These are phyloP conservation scores for Penicillium polonicum DNA, from an alignment of 2,329 filamentous ascomycete species.

Conservation along the genomic window DNA sequence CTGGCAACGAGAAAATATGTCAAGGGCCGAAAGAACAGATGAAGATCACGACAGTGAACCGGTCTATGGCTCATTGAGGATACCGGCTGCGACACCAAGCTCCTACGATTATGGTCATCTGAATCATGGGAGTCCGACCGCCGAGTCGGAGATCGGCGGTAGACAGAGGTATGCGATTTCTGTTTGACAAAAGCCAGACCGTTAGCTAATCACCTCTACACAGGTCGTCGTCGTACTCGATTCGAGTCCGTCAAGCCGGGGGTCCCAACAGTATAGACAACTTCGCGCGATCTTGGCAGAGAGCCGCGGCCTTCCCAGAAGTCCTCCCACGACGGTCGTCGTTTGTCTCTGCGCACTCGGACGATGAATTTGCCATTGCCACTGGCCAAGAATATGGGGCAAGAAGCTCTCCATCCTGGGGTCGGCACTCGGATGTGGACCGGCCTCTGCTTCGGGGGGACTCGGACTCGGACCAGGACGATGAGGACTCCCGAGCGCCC, in stretches of 20 bases:
- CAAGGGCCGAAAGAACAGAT: slow-evolving; percentile 7
- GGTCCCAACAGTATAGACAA: slow-evolving; percentile 93
- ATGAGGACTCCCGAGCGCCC: slow-evolving; percentile 8
- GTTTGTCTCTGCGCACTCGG: slow-evolving; percentile 61
- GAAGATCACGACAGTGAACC: slow-evolving; percentile 6
- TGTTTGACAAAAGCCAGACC: neutral
- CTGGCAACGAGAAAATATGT: neutral
- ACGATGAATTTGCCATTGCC: slow-evolving; percentile 45
- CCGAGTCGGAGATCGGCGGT: slow-evolving; percentile 15
- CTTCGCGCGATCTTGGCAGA: slow-evolving; percentile 88
- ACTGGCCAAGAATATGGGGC: slow-evolving; percentile 23
- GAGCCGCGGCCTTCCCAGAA: slow-evolving; percentile 83
- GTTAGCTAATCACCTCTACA: neutral
- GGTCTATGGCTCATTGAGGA: slow-evolving; percentile 9
- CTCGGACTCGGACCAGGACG: slow-evolving; percentile 28
- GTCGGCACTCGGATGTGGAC: slow-evolving; percentile 28
- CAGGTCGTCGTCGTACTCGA: slow-evolving; percentile 43
- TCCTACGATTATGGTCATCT: slow-evolving; percentile 20
- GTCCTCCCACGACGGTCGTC: slow-evolving; percentile 77
- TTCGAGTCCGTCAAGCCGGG: slow-evolving; percentile 65
- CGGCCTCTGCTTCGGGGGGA: slow-evolving; percentile 32
- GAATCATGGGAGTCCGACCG: slow-evolving; percentile 10
- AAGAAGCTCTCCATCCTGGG: slow-evolving; percentile 21
- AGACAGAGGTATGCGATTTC: slow-evolving; percentile 15
- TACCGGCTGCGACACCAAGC: slow-evolving; percentile 9